Evolutionary conservation across 108 stramenopile genomes (phyloP).

Genomic region (Conticribra guillardii): DNA sequence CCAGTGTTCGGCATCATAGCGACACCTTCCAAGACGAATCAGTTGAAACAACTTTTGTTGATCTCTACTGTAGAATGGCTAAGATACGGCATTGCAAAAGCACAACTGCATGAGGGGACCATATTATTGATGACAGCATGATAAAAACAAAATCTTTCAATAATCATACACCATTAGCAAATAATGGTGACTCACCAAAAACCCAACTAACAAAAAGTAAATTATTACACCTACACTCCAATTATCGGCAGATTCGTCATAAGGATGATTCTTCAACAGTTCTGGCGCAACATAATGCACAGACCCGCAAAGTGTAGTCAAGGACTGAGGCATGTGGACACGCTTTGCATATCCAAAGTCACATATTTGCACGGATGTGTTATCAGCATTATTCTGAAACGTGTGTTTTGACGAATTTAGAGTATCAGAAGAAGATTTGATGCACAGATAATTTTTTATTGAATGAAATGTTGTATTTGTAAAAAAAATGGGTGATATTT

Average conservation of each 20-base stretch:
- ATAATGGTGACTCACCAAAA: slow-evolving; percentile 30
- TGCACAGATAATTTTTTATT: too few species aligned
- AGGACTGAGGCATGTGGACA: slow-evolving; percentile 76
- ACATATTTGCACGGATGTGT: slow-evolving; percentile 77
- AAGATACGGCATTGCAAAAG: background rate
- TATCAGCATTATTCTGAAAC: slow-evolving; percentile 73
- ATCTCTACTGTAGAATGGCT: slow-evolving; percentile 43
- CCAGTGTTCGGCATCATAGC: slow-evolving; percentile 52
- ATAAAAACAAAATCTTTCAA: background rate
- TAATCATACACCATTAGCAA: background rate
- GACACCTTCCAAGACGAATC: slow-evolving; percentile 41
- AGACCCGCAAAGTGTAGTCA: slow-evolving; percentile 89
- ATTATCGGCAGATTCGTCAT: slow-evolving; percentile 89
- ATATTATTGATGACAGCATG: background rate
- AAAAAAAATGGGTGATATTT: background rate
- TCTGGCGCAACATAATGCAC: slow-evolving; percentile 81
- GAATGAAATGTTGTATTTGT: too few species aligned
- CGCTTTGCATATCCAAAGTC: slow-evolving; percentile 96
- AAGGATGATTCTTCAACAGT: slow-evolving; percentile 64
- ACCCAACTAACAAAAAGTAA: slow-evolving; percentile 90
- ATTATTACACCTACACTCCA: slow-evolving; percentile 95
- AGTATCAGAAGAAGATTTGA: background rate
- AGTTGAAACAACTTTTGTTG: slow-evolving; percentile 35
- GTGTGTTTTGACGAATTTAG: slow-evolving; percentile 5
- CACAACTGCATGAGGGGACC: background rate